phyloP scores from a whole-genome alignment of 2,329 filamentous ascomycete species.

The Lasiodiplodia hormozganensis region DNA sequence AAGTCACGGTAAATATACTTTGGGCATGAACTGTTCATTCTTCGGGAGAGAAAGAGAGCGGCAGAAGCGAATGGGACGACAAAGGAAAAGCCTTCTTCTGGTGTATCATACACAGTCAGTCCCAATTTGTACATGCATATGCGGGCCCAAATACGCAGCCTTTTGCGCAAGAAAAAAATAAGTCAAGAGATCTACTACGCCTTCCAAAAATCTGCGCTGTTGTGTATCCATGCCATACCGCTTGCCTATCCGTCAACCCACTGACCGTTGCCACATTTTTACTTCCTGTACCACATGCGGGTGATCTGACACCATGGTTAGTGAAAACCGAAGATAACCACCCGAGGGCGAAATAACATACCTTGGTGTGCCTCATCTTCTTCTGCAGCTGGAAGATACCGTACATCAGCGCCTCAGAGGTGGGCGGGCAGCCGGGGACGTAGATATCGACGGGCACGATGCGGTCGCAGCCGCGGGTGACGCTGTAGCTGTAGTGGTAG shows the following conservation, averaged over 20 bases:
- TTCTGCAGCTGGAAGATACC: conserved; percentile 79
- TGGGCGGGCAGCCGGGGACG: conserved; percentile 74
- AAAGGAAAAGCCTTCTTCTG: conserved; percentile 19
- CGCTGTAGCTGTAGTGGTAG: conserved; percentile 86
- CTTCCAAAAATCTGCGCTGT: conserved; percentile 1
- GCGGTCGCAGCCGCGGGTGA: conserved; percentile 78
- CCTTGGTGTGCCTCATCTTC: conserved; percentile 70
- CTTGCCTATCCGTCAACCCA: background rate
- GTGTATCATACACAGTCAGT: conserved; percentile 19
- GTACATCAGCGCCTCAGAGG: conserved; percentile 62
- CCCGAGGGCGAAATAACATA: background rate
- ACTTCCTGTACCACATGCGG: conserved; percentile 66
- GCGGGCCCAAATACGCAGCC: background rate
- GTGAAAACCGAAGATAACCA: background rate
- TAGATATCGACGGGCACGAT: conserved; percentile 86
- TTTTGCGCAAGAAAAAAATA: background rate
- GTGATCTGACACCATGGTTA: conserved; percentile 48
- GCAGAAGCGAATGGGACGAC: background rate
- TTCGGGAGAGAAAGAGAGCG: background rate
- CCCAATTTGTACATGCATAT: conserved; percentile 15
- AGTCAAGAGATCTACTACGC: conserved; percentile 14
- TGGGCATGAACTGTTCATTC: background rate
- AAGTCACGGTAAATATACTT: too few species aligned
- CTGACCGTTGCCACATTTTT: conserved; percentile 32
- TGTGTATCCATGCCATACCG: conserved; percentile 18